Evolutionary conservation across 768 basidiomycete species (phyloP).

Genomic region (Panellus pusillus): DNA sequence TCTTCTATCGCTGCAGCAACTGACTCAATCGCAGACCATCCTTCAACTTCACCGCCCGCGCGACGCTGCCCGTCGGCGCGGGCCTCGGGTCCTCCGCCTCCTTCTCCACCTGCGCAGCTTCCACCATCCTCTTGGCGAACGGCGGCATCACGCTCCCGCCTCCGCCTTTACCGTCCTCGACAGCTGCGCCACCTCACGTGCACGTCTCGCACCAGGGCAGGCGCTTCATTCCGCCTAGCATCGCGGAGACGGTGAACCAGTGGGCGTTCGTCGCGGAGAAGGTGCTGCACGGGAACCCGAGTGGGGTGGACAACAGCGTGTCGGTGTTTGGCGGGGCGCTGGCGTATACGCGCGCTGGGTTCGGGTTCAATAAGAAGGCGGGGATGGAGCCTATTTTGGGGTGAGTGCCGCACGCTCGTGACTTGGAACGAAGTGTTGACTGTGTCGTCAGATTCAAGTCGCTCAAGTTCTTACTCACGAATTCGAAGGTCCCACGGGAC

Average conservation of each 20-base stretch:
- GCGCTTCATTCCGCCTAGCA: slow-evolving; percentile 56
- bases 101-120: slow-evolving; percentile 85
- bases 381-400: slow-evolving; percentile 87
- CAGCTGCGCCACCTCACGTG: slow-evolving; percentile 41
- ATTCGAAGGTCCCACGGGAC: slow-evolving; percentile 90
- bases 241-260: slow-evolving; percentile 81
- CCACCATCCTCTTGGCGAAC: slow-evolving; percentile 76
- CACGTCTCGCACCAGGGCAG: slow-evolving; percentile 67
- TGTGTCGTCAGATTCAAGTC: slow-evolving; percentile 74
- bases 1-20: slow-evolving; percentile 19
- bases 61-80: slow-evolving; percentile 90
- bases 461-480: slow-evolving; percentile 84
- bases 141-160: slow-evolving; percentile 61
- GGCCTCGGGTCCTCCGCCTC: slow-evolving; percentile 97
- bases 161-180: slow-evolving; percentile 48
- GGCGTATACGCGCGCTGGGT: slow-evolving; percentile 82
- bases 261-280: slow-evolving; percentile 97
- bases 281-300: slow-evolving; percentile 94
- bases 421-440: slow-evolving; percentile 12
- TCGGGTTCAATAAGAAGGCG: slow-evolving; percentile 56
- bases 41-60: slow-evolving; percentile 79
- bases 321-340: slow-evolving; percentile 91
- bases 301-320: slow-evolving; percentile 96
- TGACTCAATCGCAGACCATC: slow-evolving; percentile 52
- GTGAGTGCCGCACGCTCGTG: slow-evolving; percentile 42